Base-by-base conservation (phyloP, 2,329 filamentous ascomycete species). In the Xylaria arbuscula region DNA sequence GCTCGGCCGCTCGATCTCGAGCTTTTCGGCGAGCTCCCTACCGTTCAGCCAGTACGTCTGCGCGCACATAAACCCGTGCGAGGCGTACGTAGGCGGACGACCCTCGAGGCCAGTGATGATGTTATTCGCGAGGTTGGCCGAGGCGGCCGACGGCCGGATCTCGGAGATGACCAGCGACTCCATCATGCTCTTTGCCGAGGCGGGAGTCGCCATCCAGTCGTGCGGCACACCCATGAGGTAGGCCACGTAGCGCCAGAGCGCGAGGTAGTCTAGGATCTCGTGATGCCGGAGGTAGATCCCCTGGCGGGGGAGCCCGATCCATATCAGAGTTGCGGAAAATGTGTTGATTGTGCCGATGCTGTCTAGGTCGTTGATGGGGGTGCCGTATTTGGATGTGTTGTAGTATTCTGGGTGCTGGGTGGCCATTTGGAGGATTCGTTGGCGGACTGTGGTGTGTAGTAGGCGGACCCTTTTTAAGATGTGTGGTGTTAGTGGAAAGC, bases 291-390 rank as follows among this genome's bases (percentile, higher is more conserved):
- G 80, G 72, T 82, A 89, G 63, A 95, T 89, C 2, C 92, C 92
- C 80, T 94, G 92, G 0, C 91, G 84, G 0, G 92, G 92, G 4
- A 94, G 69, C 0, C 75, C 73, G 32, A 93, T 77, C 84, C 87
- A 94, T 68, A 94, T 84, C 1, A 93, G 78, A 0, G 87, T 86
- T 0, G 88, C 84, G 0, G 89, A 92, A 79, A 95, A 95, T 1
- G 88, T 89, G 42, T 83, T 84, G 68, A 94, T 90, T 1, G 92
- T 94, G 11, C 84, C 90, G 40, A 94, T 88, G 66, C 86, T 88
- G 78, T 95, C 92, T 1, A 95, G 84, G 73, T 94, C 90, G 73
- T 92, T 94, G 76, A 94, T 89, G 4, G 91, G 91, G 2, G 91
- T 82, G 2, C 91, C 91, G 76, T 83, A 86, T 45, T 83, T 79